phyloP scores from a whole-genome alignment of 192 early-diverging fungal species.

The Umbelopsis ramanniana region DNA sequence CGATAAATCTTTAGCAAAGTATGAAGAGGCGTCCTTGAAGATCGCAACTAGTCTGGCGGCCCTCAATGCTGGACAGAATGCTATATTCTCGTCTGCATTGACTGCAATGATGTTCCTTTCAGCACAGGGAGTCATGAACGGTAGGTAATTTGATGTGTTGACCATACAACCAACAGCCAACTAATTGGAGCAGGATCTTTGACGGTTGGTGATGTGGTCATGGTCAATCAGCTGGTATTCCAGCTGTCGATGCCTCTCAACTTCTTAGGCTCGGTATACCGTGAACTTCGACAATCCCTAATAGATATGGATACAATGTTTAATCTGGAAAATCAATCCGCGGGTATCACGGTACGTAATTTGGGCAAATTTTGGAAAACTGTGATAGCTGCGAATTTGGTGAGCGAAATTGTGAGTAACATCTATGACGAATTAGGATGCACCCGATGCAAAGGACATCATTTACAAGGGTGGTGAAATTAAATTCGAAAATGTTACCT shows the following conservation, averaged over 20 bases:
- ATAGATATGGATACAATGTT: slow-evolving; percentile 99
- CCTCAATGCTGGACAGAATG: slow-evolving; percentile 94
- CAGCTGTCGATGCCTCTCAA: slow-evolving; percentile 97
- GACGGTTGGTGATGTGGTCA: slow-evolving; percentile 97
- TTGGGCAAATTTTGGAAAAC: slow-evolving; percentile 35
- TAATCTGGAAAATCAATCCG: slow-evolving; percentile 65
- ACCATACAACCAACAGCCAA: slow-evolving; percentile 59
- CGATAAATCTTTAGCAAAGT: slow-evolving; percentile 84
- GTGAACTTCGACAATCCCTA: slow-evolving; percentile 92
- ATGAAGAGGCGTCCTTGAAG: slow-evolving; percentile 93
- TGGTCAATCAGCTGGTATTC: slow-evolving; percentile 98
- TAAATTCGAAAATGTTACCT: slow-evolving; percentile 83
- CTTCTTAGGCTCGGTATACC: slow-evolving; percentile 97
- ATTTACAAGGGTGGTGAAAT: slow-evolving; percentile 76
- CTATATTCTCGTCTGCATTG: slow-evolving; percentile 92
- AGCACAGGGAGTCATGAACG: slow-evolving; percentile 77
- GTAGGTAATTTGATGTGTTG: not conserved
- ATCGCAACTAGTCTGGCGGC: slow-evolving; percentile 86
- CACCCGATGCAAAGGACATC: slow-evolving; percentile 58
- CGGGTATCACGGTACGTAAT: slow-evolving; percentile 48
- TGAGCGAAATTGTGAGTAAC: no score
- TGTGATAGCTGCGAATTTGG: slow-evolving; percentile 30
- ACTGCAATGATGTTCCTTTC: slow-evolving; percentile 98
- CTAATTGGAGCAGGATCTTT: slow-evolving; percentile 64
- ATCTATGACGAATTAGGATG: slow-evolving; percentile 44